Conservation (phyloP, 179 eudicot species). For the Patellifolia procumbens region DNA sequence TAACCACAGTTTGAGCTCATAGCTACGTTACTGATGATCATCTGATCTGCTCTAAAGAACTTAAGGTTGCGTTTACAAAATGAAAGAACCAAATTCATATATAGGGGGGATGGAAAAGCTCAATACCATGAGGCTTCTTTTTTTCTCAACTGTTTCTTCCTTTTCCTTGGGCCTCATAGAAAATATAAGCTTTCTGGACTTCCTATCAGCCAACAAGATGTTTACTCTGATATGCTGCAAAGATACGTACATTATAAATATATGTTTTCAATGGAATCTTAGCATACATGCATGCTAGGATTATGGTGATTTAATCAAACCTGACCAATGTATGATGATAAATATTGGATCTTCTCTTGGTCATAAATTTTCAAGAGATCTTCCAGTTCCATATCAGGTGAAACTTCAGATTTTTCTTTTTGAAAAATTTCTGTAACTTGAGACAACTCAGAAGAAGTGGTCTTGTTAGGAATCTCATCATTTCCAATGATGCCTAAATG, state of each 20-base stretch:
- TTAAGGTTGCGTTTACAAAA: not conserved
- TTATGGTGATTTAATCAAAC: constrained; percentile 39
- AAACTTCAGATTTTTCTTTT: constrained; percentile 41
- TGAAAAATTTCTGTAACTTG: constrained; percentile 28
- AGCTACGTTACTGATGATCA: constrained; percentile 3
- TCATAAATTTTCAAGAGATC: constrained; percentile 79
- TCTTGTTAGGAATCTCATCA: constrained; percentile 37
- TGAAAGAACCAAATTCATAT: not conserved
- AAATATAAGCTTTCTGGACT: constrained; percentile 72
- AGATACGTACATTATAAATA: constrained; percentile 15
- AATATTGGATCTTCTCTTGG: constrained; percentile 72
- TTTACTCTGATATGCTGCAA: constrained; percentile 72
- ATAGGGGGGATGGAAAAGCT: constrained; percentile 19
- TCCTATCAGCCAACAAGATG: constrained; percentile 70
- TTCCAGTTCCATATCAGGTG: constrained; percentile 70
- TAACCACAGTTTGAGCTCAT: not conserved
- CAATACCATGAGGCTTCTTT: constrained; percentile 82
- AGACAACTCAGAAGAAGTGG: constrained; percentile 35
- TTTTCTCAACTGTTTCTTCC: constrained; percentile 66
- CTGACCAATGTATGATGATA: constrained; percentile 93
- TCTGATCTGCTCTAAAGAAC: too few relatives aligned
- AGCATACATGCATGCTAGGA: not conserved
- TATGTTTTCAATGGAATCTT: not conserved
- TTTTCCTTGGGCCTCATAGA: constrained; percentile 76
- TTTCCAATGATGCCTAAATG: constrained; percentile 62